These are phyloP conservation scores for Boletus sp. DNA, from an alignment of 768 basidiomycete genomes.

Conservation along the genomic window DNA sequence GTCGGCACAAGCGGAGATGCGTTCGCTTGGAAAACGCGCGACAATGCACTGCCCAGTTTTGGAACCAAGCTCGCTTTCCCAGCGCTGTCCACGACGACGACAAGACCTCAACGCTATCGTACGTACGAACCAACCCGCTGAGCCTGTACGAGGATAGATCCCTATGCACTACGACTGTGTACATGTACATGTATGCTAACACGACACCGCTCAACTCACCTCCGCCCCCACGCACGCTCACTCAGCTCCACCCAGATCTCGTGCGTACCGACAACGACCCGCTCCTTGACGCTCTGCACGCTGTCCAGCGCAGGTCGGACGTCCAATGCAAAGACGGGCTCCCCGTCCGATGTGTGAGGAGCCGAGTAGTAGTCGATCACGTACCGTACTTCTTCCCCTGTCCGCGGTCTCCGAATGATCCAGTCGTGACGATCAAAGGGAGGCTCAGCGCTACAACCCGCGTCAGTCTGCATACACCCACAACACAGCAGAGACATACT, in stretches of 20 bases:
- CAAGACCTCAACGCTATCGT: not conserved
- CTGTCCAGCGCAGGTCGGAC: slow-evolving; percentile 93
- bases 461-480: not conserved
- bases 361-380: slow-evolving; percentile 99
- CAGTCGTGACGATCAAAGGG: slow-evolving; percentile 99
- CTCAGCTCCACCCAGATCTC: slow-evolving; percentile 56
- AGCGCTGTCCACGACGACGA: slow-evolving; percentile 2
- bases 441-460: slow-evolving; percentile 64
- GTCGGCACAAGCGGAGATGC: slow-evolving; percentile 4
- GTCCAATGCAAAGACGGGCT: slow-evolving; percentile 92
- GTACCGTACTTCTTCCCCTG: slow-evolving; percentile 85
- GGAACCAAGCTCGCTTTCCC: slow-evolving; percentile 13
- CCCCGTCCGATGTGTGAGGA: slow-evolving; percentile 83
- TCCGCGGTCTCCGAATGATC: slow-evolving; percentile 78
- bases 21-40: slow-evolving; percentile 11
- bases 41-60: slow-evolving; percentile 23
- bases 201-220: slow-evolving; percentile 7
- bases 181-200: slow-evolving; percentile 10
- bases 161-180: slow-evolving; percentile 4
- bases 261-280: slow-evolving; percentile 66
- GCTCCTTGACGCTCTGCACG: slow-evolving; percentile 68
- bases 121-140: not conserved
- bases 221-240: slow-evolving; percentile 27
- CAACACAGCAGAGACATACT: slow-evolving; percentile 46
- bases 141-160: not conserved